phyloP scores from a whole-genome alignment of 192 early-diverging fungal genomes.

The Linnemannia hyalina region DNA sequence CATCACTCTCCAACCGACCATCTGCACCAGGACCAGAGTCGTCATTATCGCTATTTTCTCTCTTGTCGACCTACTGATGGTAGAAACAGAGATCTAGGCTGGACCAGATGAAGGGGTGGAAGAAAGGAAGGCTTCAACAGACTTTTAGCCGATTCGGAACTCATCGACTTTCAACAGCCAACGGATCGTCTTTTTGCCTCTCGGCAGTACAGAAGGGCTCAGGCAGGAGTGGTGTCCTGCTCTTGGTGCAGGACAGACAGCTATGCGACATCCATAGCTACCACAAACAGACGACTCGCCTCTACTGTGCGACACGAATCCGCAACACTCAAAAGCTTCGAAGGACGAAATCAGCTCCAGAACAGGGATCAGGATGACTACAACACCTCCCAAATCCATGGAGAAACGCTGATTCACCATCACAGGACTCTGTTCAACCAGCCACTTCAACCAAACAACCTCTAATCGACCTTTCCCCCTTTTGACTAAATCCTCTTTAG shows the following conservation, averaged over 20 bases:
- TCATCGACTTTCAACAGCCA: background rate
- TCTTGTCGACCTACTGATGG: background rate
- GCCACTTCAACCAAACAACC: background rate
- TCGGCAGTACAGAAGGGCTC: background rate
- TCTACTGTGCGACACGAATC: background rate
- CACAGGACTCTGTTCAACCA: background rate
- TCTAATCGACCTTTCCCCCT: background rate
- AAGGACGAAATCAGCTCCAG: background rate
- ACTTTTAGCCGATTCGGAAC: background rate
- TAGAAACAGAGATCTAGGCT: background rate
- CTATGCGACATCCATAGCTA: background rate
- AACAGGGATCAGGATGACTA: background rate
- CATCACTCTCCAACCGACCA: background rate
- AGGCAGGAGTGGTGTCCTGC: background rate
- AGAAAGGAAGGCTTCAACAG: background rate
- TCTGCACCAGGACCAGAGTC: background rate
- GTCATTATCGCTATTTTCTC: background rate
- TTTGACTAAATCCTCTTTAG: slow-evolving; percentile 14
- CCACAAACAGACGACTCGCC: background rate
- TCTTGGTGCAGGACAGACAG: background rate
- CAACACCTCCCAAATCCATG: background rate
- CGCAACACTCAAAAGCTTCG: background rate
- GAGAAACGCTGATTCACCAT: slow-evolving; percentile 5
- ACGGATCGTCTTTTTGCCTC: background rate
- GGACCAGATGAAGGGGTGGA: background rate